These are phyloP conservation scores for Pleurotus pulmonarius DNA, from an alignment of 768 basidiomycete genomes.

Conservation along the genomic window DNA sequence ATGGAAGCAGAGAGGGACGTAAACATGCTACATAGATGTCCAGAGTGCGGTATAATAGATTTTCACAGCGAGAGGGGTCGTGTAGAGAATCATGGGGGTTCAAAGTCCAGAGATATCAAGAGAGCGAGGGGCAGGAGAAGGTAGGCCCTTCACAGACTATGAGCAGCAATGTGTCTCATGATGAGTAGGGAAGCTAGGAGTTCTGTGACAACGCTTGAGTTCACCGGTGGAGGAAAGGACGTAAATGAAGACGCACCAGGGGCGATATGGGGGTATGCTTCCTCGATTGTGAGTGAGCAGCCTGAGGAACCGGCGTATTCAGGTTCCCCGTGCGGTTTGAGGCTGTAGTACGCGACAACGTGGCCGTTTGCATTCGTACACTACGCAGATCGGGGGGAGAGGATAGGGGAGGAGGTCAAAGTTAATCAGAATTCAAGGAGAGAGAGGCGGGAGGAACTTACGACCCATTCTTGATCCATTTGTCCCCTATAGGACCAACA, in stretches of 20 bases:
- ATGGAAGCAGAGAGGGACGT: too few species aligned
- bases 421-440: neutral
- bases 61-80: too few species aligned
- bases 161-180: slow-evolving; percentile 56
- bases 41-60: too few species aligned
- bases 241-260: slow-evolving; percentile 42
- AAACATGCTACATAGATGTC: too few species aligned
- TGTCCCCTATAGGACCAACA: slow-evolving; percentile 50
- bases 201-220: too few species aligned
- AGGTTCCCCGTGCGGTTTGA: slow-evolving; percentile 53
- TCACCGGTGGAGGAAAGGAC: too few species aligned
- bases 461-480: slow-evolving; percentile 62
- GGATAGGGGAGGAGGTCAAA: neutral
- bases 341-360: slow-evolving; percentile 57
- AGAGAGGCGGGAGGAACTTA: slow-evolving; percentile 25
- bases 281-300: slow-evolving; percentile 61
- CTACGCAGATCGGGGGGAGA: slow-evolving; percentile 25
- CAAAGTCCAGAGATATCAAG: too few species aligned
- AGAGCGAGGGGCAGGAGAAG: too few species aligned
- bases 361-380: slow-evolving; percentile 51
- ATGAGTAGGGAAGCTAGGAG: slow-evolving; percentile 58
- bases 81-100: too few species aligned
- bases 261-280: slow-evolving; percentile 51
- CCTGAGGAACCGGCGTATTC: slow-evolving; percentile 53
- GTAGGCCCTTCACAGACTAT: slow-evolving; percentile 37